Percentiles rank a stretch among this genome's conserved stretches.
phyloP scores from a whole-genome alignment of 2,329 filamentous ascomycete genomes.

The Claviceps sp. region DNA sequence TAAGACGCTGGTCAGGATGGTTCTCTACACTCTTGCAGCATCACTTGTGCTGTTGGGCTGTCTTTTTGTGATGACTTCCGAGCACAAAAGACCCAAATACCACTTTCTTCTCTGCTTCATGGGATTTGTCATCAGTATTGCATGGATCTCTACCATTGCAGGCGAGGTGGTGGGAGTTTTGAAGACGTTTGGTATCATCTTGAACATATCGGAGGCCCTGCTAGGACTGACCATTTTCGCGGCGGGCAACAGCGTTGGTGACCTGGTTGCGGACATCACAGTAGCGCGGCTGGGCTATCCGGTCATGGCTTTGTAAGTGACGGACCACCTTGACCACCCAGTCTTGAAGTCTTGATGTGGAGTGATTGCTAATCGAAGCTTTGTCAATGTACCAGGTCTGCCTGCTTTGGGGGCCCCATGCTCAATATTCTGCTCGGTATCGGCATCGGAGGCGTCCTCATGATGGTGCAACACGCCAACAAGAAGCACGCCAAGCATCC shows the following conservation, averaged over 20 bases:
- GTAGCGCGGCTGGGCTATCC: conserved; percentile 87
- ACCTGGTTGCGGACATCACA: conserved; percentile 88
- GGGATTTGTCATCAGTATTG: conserved; percentile 81
- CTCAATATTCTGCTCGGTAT: conserved; percentile 93
- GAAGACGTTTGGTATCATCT: conserved; percentile 82
- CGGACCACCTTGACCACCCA: neutral
- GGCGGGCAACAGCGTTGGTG: conserved; percentile 87
- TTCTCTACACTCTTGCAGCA: conserved; percentile 51
- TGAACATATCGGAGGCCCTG: conserved; percentile 89
- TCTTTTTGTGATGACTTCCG: conserved; percentile 55
- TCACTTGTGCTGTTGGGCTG: conserved; percentile 55
- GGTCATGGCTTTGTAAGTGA: conserved; percentile 70
- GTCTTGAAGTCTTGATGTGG: neutral
- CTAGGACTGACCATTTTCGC: conserved; percentile 92
- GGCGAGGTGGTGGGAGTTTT: conserved; percentile 91
- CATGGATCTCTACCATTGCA: conserved; percentile 93
- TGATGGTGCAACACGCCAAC: conserved; percentile 62
- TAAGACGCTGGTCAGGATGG: conserved; percentile 39
- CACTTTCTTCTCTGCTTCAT: conserved; percentile 73
- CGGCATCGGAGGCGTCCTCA: conserved; percentile 79
- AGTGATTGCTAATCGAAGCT: neutral
- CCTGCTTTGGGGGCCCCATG: conserved; percentile 97
- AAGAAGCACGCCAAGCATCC: conserved; percentile 55
- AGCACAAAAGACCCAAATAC: conserved; percentile 54
- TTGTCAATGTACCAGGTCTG: conserved; percentile 38